These are phyloP conservation scores for Vachellia pachyceras DNA, from an alignment of 306 rosid species.

Conservation along the genomic window DNA sequence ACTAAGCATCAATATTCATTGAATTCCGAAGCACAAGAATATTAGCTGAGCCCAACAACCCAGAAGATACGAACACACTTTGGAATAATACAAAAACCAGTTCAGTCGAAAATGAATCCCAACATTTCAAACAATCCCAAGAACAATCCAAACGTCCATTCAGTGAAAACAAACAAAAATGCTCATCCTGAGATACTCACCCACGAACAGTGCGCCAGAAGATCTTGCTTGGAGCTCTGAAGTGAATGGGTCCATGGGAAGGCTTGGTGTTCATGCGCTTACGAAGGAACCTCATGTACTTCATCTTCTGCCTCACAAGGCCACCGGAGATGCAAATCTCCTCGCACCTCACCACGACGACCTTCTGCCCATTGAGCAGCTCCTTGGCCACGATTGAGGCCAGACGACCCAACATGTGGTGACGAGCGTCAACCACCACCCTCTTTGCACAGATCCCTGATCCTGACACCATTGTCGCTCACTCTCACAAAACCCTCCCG, in stretches of 20 bases:
- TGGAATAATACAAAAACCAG: neutral
- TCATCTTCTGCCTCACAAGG: slow-evolving; percentile 71
- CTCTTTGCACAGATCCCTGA: slow-evolving; percentile 69
- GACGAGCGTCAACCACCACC: slow-evolving; percentile 66
- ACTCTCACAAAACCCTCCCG: neutral
- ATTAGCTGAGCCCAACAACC: neutral
- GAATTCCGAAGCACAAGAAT: neutral
- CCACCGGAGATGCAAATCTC: slow-evolving; percentile 73
- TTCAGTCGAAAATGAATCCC: neutral
- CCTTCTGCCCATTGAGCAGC: slow-evolving; percentile 67
- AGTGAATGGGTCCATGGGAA: slow-evolving; percentile 77
- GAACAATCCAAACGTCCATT: neutral
- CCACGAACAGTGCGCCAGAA: slow-evolving; percentile 77
- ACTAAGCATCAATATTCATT: neutral
- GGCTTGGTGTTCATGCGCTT: slow-evolving; percentile 82
- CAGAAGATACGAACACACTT: neutral
- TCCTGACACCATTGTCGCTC: slow-evolving; percentile 63
- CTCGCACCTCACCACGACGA: slow-evolving; percentile 58
- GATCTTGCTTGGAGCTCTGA: slow-evolving; percentile 71
- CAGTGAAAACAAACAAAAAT: neutral
- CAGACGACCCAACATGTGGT: slow-evolving; percentile 70
- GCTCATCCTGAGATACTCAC: slow-evolving; percentile 15
- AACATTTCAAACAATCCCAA: neutral
- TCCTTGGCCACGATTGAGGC: slow-evolving; percentile 76
- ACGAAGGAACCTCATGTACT: slow-evolving; percentile 71